Conservation (phyloP, 495 filamentous ascomycete species). For the Penicillium flavigenum region DNA sequence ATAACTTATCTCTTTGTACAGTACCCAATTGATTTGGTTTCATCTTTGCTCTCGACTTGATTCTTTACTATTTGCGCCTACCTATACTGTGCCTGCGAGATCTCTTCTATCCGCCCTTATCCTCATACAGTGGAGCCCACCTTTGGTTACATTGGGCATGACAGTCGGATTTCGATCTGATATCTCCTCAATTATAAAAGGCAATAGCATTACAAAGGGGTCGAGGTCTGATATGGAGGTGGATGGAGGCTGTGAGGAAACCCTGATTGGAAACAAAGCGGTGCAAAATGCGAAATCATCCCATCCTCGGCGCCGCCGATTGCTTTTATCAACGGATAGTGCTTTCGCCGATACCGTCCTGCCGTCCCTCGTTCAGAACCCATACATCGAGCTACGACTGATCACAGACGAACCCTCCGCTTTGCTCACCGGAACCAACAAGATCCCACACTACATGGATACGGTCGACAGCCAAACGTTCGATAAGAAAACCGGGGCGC, state of each 20-base stretch:
- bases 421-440: constrained; percentile 43
- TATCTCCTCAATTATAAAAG: constrained; percentile 9
- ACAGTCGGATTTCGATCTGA: constrained; percentile 29
- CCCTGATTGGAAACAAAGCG: constrained; percentile 18
- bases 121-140: not conserved
- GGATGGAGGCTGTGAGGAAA: constrained; percentile 27
- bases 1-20: constrained; percentile 14
- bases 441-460: constrained; percentile 50
- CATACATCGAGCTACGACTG: constrained; percentile 45
- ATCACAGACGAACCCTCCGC: constrained; percentile 51
- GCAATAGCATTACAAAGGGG: constrained; percentile 18
- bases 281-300: constrained; percentile 11
- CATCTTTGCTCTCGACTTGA: not conserved
- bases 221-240: constrained; percentile 34
- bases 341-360: constrained; percentile 45
- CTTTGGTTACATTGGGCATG: constrained; percentile 19
- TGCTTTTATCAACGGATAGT: constrained; percentile 47
- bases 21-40: not conserved
- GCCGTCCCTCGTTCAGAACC: constrained; percentile 40
- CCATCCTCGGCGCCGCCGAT: constrained; percentile 35
- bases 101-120: not conserved
- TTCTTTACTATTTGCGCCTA: not conserved
- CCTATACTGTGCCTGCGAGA: not conserved
- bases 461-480: constrained; percentile 48
- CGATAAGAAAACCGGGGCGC: constrained; percentile 46